Percentiles rank a stretch among this genome's conserved stretches.
These are phyloP conservation scores for Conticribra weissflogii DNA, from an alignment of 108 stramenopile genomes.

Conservation along the genomic window DNA sequence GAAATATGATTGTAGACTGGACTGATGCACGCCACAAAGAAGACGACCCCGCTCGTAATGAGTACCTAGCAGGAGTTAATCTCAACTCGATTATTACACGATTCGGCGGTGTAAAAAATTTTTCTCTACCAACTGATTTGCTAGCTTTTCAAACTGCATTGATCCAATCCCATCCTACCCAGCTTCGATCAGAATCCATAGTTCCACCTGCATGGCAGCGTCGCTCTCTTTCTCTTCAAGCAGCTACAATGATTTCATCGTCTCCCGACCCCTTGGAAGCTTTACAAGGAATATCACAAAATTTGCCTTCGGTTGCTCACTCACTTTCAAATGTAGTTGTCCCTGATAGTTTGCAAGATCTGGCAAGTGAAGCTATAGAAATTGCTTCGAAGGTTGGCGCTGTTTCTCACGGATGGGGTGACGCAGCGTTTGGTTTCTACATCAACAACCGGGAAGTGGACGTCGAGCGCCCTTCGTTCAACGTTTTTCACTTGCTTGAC, in stretches of 20 bases:
- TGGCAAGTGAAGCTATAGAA: constrained; percentile 48
- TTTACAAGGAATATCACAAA: constrained; percentile 79
- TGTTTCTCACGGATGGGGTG: constrained; percentile 50
- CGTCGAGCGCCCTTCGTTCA: constrained; percentile 80
- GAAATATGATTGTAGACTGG: constrained; percentile 36
- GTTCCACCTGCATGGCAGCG: constrained; percentile 87
- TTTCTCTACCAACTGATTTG: constrained; percentile 33
- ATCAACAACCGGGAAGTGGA: constrained; percentile 70
- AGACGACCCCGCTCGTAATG: constrained; percentile 36
- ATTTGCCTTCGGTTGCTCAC: constrained; percentile 80
- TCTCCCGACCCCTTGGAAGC: constrained; percentile 62
- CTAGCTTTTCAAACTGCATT: constrained; percentile 42
- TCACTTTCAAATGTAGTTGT: constrained; percentile 68
- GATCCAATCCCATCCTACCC: constrained; percentile 46
- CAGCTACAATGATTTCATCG: constrained; percentile 63
- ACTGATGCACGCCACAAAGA: constrained; percentile 43
- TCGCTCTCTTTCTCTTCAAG: constrained; percentile 77
- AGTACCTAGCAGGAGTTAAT: constrained; percentile 51
- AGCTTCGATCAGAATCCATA: constrained; percentile 53
- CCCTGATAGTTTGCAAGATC: constrained; percentile 47
- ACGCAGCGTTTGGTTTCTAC: constrained; percentile 54
- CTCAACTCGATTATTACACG: constrained; percentile 27
- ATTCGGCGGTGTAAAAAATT: constrained; percentile 8
- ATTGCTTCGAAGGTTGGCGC: constrained; percentile 52
- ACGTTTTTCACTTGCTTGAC: constrained; percentile 82